Base-by-base conservation (phyloP, 2,329 filamentous ascomycete genomes). In the Trichophyton rubrum region DNA sequence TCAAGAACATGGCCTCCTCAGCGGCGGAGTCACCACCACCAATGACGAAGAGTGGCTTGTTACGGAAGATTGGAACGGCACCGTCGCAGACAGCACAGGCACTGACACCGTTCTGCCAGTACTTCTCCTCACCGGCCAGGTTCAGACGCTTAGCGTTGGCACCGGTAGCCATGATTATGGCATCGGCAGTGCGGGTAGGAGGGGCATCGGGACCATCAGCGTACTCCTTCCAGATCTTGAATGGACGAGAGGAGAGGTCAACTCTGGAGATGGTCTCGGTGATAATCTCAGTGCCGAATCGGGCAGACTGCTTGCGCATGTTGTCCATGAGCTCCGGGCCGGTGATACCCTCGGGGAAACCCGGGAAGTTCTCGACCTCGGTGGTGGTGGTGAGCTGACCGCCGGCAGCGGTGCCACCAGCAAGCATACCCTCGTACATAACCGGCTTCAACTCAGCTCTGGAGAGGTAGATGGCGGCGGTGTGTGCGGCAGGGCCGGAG, bases 331-430 rank as follows among this genome's bases (percentile, higher is more conserved):
- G 80, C 70, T 90, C 87, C 61, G 82, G 77, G 66, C 93, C 93
- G 76, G 90, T 88, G 73, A 99, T 90, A 65, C 87, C 88, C 68
- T 89, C 83, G 70, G 89, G 88, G 79, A 97, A 99, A 56, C 93
- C 93, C 27, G 93, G 93, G 77, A 87, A 99, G 82, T 99, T 99
- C 80, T 99, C 93, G 62, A 99, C 85, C 67, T 99, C 95, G 70
- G 95, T 97, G 60, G 93, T 99, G 27, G 95, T 99, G 60, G 95
- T 99, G 67, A 99, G 82, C 81, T 99, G 93, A 61, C 93, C 93
- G 67, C 93, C 93, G 51, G 93, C 90, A 5, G 93, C 93, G 69
- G 95, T 95, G 70, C 92, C 93, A 72, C 96, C 93, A 69, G 93
- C 93, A 74, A 99, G 85, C 82, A 99, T 96, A 68, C 93, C 93